phyloP scores from a whole-genome alignment of 352 stramenopile species.

The Phytopythium boreale region DNA sequence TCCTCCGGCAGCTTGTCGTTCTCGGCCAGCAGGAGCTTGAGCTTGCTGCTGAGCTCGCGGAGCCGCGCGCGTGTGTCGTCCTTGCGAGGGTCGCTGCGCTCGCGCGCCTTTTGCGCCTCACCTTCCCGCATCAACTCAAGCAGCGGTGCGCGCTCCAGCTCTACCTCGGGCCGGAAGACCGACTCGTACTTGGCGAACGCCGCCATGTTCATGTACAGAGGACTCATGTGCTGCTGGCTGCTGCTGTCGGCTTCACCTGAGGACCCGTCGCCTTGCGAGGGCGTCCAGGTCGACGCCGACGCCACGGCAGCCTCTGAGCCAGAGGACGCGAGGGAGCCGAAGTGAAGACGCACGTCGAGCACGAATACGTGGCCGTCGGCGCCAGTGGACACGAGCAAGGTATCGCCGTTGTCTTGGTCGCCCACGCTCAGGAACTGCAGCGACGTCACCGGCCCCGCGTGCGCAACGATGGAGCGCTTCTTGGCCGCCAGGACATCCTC shows the following conservation, averaged over 20 bases:
- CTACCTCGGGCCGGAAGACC: conserved; percentile 46
- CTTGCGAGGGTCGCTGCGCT: conserved; percentile 64
- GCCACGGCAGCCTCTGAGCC: conserved; percentile 6
- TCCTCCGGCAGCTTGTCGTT: conserved; percentile 65
- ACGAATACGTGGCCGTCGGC: conserved; percentile 64
- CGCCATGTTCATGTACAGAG: conserved; percentile 59
- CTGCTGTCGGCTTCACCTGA: background rate
- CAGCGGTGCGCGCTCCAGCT: conserved; percentile 34
- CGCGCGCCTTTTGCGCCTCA: conserved; percentile 35
- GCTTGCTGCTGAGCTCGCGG: conserved; percentile 58
- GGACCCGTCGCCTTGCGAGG: background rate
- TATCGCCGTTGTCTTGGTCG: conserved; percentile 19
- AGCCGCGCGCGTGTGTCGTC: conserved; percentile 60
- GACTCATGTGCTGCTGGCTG: conserved; percentile 25
- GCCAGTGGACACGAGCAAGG: conserved; percentile 60
- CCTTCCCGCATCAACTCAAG: conserved; percentile 33
- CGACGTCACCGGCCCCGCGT: conserved; percentile 54
- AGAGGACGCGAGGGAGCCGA: conserved; percentile 17
- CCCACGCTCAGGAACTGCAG: conserved; percentile 39
- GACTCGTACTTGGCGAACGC: conserved; percentile 73
- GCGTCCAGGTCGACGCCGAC: background rate
- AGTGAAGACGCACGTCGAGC: conserved; percentile 50
- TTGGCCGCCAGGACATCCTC: conserved; percentile 67
- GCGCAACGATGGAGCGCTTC: conserved; percentile 59
- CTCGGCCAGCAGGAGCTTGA: conserved; percentile 64